phyloP scores from a whole-genome alignment of 345 rosid species.

The Fremontodendron californicum region DNA sequence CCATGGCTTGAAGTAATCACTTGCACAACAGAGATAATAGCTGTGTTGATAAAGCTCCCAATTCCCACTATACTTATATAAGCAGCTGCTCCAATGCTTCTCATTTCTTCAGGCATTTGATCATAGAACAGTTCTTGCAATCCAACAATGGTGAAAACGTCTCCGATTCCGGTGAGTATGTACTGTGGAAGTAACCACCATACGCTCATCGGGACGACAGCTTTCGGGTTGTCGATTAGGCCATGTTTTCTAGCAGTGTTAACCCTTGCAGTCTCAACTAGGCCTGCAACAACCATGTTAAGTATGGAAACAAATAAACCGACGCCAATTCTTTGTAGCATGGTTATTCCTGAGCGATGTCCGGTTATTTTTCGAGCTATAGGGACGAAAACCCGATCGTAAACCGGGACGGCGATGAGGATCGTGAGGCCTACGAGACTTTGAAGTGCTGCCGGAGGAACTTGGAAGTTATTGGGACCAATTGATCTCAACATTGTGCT shows the following conservation, averaged over 20 bases:
- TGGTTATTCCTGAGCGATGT: slow-evolving; percentile 63
- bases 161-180: slow-evolving; percentile 51
- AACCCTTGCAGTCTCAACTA: slow-evolving; percentile 67
- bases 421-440: slow-evolving; percentile 65
- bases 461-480: slow-evolving; percentile 49
- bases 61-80: slow-evolving; percentile 57
- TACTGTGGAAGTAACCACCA: slow-evolving; percentile 93
- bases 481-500: slow-evolving; percentile 61
- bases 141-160: slow-evolving; percentile 71
- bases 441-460: slow-evolving; percentile 81
- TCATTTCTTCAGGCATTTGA: slow-evolving; percentile 76
- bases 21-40: slow-evolving; percentile 52
- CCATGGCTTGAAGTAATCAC: slow-evolving; percentile 37
- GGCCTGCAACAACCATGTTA: slow-evolving; percentile 55
- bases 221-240: slow-evolving; percentile 49
- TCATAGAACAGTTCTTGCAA: slow-evolving; percentile 84
- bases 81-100: slow-evolving; percentile 87
- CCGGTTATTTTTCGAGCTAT: slow-evolving; percentile 50
- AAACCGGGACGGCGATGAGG: slow-evolving; percentile 51
- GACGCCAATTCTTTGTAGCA: slow-evolving; percentile 74
- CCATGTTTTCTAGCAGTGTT: slow-evolving; percentile 46
- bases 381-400: slow-evolving; percentile 70
- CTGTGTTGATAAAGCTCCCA: slow-evolving; percentile 71
- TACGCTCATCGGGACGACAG: slow-evolving; percentile 56
- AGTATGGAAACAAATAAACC: slow-evolving; percentile 62